Evolutionary conservation across 495 filamentous ascomycete species (phyloP), one percentile per base, ranked within the genome.

Genomic region (Sabuloglossum arenarium): DNA sequence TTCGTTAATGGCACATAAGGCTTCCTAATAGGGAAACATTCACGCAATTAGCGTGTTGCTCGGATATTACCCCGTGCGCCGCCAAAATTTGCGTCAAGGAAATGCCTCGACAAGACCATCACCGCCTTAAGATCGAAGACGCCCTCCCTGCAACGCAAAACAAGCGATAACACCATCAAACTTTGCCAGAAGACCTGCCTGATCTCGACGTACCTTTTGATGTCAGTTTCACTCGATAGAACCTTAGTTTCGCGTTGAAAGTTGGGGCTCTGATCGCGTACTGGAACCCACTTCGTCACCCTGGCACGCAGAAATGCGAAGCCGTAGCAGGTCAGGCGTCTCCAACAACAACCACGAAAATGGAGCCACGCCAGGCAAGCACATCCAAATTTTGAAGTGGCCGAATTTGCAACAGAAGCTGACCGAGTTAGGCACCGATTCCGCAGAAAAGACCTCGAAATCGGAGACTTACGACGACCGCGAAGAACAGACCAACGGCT

Each of bases 81-180:
- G 30, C 53, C 53, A 54, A 54, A 54, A 29, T 54, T 54, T 54
- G 53, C 47, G 47, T 51, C 47, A 51, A 51, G 47, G 25, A 51
- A 43, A 21, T 23, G 47, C 47, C 47, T 51, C 47, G 47, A 51
- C 47, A 4, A 51, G 47, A 5, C 47, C 47, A 51, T 51, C 47
- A 51, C 47, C 12, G 25, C 5, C 47, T 51, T 16, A 2, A 51
- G 47, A 51, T 27, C 28, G 16, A 55, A 55, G 34, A 25, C 31
- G 24, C 53, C 53, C 53, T 25, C 39, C 12, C 53, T 6, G 19
- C 53, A 55, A 56, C 68, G 62, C 61, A 62, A 62, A 58, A 66
- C 66, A 63, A 57, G 58, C 61, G 68, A 72, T 69, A 71, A 74
- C 74, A 77, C 76, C 77, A 69, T 71, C 73, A 86, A 76, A 86